Evolutionary conservation across 805 yeast genomes (phyloP).

Genomic region (Candida gorgasii): DNA sequence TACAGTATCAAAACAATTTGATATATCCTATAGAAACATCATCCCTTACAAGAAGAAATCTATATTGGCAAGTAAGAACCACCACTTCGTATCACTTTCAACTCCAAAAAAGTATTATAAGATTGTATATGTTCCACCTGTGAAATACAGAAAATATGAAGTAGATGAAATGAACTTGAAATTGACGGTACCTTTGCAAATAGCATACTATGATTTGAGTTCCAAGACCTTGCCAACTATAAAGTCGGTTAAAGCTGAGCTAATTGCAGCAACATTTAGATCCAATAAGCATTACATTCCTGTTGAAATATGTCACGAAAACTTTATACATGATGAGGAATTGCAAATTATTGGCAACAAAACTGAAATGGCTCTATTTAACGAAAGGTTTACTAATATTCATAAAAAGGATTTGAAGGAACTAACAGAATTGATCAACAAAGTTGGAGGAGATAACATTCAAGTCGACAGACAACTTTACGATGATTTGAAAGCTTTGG

Average conservation of each 20-base stretch:
- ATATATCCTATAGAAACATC: slow-evolving; percentile 30
- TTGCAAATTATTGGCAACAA: slow-evolving; percentile 24
- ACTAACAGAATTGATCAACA: slow-evolving; percentile 29
- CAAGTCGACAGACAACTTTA: slow-evolving; percentile 37
- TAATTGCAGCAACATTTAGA: slow-evolving; percentile 36
- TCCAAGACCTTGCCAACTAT: slow-evolving; percentile 30
- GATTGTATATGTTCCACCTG: slow-evolving; percentile 35
- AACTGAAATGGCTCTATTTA: slow-evolving; percentile 30
- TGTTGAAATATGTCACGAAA: slow-evolving; percentile 40
- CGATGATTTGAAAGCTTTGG: slow-evolving; percentile 37
- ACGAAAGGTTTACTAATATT: slow-evolving; percentile 32
- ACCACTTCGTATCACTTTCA: slow-evolving; percentile 30
- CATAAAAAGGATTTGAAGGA: slow-evolving; percentile 25
- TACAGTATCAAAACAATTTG: slow-evolving; percentile 15
- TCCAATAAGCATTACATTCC: slow-evolving; percentile 39
- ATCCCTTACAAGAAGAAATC: slow-evolving; percentile 34
- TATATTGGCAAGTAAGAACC: slow-evolving; percentile 31
- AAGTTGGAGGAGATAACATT: slow-evolving; percentile 34
- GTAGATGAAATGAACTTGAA: slow-evolving; percentile 19
- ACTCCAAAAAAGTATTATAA: slow-evolving; percentile 34
- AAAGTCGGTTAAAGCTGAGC: slow-evolving; percentile 33
- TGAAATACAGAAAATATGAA: slow-evolving; percentile 21
- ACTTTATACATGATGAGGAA: slow-evolving; percentile 37
- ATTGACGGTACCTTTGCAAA: slow-evolving; percentile 30
- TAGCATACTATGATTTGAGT: slow-evolving; percentile 22